phyloP scores from a whole-genome alignment of 805 yeast genomes.

The Myxozyma kluyveri region DNA sequence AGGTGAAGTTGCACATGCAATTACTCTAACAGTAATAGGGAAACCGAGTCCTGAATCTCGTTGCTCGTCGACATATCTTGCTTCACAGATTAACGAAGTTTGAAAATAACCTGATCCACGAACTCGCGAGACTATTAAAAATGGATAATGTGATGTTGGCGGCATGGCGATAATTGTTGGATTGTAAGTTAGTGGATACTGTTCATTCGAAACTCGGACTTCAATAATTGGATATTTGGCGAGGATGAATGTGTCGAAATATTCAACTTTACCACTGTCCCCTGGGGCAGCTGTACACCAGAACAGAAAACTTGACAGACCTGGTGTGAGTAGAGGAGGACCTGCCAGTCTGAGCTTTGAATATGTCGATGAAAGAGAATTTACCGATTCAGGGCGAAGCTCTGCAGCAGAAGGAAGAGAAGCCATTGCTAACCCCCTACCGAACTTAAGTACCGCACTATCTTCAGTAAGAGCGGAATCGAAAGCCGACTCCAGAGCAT shows the following conservation, averaged over 20 bases:
- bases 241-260: constrained; percentile 18
- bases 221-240: constrained; percentile 18
- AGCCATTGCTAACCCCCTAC: neutral
- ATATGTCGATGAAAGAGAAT: neutral
- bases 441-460: neutral
- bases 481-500: neutral
- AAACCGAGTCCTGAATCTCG: constrained; percentile 11
- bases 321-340: neutral
- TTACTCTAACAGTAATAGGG: constrained; percentile 2
- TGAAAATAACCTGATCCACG: constrained; percentile 23
- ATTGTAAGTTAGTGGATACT: constrained; percentile 24
- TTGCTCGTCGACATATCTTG: constrained; percentile 19
- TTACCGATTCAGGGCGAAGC: neutral
- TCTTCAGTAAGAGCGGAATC: neutral
- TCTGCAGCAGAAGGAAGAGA: neutral
- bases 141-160: constrained; percentile 26
- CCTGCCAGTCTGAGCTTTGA: neutral
- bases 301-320: constrained; percentile 2
- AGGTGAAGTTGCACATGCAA: constrained; percentile 25
- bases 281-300: too few species aligned
- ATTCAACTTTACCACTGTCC: constrained; percentile 8
- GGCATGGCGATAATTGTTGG: constrained; percentile 27
- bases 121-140: constrained; percentile 26
- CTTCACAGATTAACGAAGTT: constrained; percentile 23
- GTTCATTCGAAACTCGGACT: constrained; percentile 18